A percentile compares a stretch with the other conserved stretches of the same genome.
These are phyloP conservation scores for Arthrocladium fulminans DNA, from an alignment of 2,329 filamentous ascomycete genomes.

Conservation along the genomic window DNA sequence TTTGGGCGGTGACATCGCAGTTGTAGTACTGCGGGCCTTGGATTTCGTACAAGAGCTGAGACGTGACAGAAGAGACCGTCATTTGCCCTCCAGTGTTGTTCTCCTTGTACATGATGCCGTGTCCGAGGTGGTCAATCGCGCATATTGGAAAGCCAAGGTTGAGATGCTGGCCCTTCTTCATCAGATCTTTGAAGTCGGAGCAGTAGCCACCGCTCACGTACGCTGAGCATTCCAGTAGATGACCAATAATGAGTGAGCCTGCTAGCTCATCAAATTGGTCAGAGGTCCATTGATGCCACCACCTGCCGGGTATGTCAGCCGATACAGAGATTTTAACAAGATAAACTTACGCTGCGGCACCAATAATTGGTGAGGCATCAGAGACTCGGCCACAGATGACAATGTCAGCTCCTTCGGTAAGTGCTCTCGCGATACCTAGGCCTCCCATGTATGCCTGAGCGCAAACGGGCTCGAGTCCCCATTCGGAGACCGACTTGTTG, in stretches of 20 bases:
- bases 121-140: constrained; percentile 21
- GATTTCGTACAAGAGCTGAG: constrained; percentile 35
- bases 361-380: constrained; percentile 30
- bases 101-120: constrained; percentile 22
- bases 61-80: constrained; percentile 29
- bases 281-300: constrained; percentile 28
- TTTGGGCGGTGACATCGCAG: constrained; percentile 39
- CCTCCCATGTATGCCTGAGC: constrained; percentile 26
- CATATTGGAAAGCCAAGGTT: constrained; percentile 28
- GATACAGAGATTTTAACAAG: neutral
- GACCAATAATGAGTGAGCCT: constrained; percentile 22
- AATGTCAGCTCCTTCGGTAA: constrained; percentile 33
- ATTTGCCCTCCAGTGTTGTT: constrained; percentile 21
- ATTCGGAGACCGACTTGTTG: constrained; percentile 16
- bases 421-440: constrained; percentile 26
- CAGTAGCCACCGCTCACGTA: constrained; percentile 20
- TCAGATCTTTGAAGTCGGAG: constrained; percentile 23
- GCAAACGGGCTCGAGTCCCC: constrained; percentile 18
- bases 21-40: constrained; percentile 42
- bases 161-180: constrained; percentile 10
- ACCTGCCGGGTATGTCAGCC: constrained; percentile 10
- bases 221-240: constrained; percentile 25
- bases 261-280: constrained; percentile 25
- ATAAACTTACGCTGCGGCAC: constrained; percentile 20
- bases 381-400: constrained; percentile 36